phyloP scores from a whole-genome alignment of 2,329 filamentous ascomycete species.

The Penicillium brevicompactum region DNA sequence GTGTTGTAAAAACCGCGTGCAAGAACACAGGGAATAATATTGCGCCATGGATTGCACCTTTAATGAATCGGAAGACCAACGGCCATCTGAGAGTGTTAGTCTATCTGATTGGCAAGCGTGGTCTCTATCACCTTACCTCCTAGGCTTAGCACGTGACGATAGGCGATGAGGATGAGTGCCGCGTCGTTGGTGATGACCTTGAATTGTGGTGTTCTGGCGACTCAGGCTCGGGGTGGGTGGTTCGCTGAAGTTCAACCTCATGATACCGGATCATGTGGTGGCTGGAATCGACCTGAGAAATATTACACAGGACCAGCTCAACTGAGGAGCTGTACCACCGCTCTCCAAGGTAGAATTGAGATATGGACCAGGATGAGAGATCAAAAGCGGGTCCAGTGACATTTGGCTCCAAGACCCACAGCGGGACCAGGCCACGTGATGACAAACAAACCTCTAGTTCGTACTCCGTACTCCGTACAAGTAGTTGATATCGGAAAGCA shows the following conservation, averaged over 20 bases:
- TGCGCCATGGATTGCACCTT: constrained; percentile 63
- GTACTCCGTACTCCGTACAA: too few species aligned
- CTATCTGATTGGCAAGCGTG: not conserved
- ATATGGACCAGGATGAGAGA: not conserved
- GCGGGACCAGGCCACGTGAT: not conserved
- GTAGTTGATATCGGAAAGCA: too few species aligned
- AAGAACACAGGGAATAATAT: constrained; percentile 60
- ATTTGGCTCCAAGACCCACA: not conserved
- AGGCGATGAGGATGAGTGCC: constrained; percentile 34
- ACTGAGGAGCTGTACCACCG: not conserved
- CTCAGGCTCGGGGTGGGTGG: constrained; percentile 33
- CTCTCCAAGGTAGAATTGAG: not conserved
- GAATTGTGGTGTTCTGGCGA: constrained; percentile 31
- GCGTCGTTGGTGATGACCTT: constrained; percentile 22
- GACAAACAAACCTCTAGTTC: not conserved
- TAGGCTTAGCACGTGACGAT: constrained; percentile 34
- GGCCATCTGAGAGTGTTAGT: constrained; percentile 54
- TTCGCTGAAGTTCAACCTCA: constrained; percentile 35
- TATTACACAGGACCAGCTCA: not conserved
- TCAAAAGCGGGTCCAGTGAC: constrained; percentile 3
- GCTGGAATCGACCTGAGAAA: not conserved
- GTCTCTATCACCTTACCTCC: constrained; percentile 21
- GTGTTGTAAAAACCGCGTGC: constrained; percentile 60
- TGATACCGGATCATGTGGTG: constrained; percentile 4
- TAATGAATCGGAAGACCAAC: constrained; percentile 65